A percentile compares a stretch with the other conserved stretches of the same genome.
Conservation (phyloP, 441 rosid genomes). For the Hura crepitans region DNA sequence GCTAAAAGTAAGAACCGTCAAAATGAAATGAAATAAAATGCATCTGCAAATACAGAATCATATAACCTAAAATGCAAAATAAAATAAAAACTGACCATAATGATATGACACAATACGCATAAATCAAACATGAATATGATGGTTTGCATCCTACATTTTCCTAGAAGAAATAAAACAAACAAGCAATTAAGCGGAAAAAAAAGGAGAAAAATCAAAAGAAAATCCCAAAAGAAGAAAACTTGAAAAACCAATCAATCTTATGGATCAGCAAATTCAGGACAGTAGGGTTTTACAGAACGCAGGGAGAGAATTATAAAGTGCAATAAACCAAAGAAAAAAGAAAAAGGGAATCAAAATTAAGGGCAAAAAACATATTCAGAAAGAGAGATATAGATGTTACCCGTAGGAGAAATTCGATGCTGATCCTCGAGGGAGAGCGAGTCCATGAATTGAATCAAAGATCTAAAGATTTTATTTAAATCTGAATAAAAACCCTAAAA, state of each 20-base stretch:
- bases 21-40: no score
- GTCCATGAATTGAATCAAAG: conserved; percentile 4
- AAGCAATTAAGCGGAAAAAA: background rate
- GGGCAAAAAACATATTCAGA: background rate
- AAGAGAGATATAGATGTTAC: background rate
- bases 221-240: background rate
- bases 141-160: background rate
- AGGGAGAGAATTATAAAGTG: background rate
- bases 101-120: background rate
- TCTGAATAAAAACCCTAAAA: background rate
- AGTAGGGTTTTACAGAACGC: background rate
- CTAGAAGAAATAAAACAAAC: background rate
- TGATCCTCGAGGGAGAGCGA: background rate
- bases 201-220: background rate
- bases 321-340: background rate
- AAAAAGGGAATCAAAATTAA: background rate
- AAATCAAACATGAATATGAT: background rate
- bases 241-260: background rate
- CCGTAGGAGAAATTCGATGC: conserved; percentile 4
- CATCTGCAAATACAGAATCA: background rate
- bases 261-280: background rate
- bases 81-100: background rate
- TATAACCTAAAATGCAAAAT: background rate
- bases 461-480: background rate
- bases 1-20: background rate